phyloP scores from a whole-genome alignment of 352 stramenopile genomes.

The Globisporangium perplexum region DNA sequence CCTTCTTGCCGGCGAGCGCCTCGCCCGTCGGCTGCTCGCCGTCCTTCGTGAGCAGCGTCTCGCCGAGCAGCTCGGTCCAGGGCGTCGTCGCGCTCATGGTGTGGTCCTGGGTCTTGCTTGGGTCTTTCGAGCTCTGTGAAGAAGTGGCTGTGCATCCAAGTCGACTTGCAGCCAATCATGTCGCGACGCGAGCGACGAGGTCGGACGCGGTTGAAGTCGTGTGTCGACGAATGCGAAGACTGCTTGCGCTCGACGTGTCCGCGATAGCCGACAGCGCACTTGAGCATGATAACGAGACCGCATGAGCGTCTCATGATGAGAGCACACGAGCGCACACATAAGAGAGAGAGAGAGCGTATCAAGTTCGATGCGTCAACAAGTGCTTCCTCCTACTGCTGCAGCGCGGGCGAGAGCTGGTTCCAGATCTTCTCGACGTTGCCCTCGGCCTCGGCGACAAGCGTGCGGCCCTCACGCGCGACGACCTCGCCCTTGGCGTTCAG shows the following conservation, averaged over 20 bases:
- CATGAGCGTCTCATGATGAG: too few relatives aligned
- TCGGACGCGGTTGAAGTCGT: neutral
- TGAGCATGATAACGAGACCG: too few relatives aligned
- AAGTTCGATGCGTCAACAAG: too few relatives aligned
- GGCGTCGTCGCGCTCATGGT: conserved; percentile 25
- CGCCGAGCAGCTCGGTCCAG: conserved; percentile 64
- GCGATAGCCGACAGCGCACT: too few relatives aligned
- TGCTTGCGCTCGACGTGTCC: neutral
- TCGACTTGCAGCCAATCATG: neutral
- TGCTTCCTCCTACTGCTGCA: neutral
- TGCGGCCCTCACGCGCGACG: conserved; percentile 69
- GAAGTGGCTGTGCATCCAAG: neutral
- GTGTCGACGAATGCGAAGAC: neutral
- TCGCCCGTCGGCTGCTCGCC: conserved; percentile 64
- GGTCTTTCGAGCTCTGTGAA: neutral
- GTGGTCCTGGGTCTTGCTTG: conserved; percentile 8
- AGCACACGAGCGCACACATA: too few relatives aligned
- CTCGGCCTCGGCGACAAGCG: conserved; percentile 64
- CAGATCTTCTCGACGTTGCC: conserved; percentile 18
- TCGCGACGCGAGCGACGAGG: neutral
- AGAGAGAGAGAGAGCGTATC: too few relatives aligned
- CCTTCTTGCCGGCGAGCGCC: conserved; percentile 67
- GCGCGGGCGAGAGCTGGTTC: conserved; percentile 6
- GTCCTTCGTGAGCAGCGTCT: conserved; percentile 69
- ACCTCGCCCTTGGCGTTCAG: conserved; percentile 79